Evolutionary conservation across 2,329 filamentous ascomycete species (phyloP), one percentile per base, ranked within the genome.

Genomic region (Diaporthe sp.): DNA sequence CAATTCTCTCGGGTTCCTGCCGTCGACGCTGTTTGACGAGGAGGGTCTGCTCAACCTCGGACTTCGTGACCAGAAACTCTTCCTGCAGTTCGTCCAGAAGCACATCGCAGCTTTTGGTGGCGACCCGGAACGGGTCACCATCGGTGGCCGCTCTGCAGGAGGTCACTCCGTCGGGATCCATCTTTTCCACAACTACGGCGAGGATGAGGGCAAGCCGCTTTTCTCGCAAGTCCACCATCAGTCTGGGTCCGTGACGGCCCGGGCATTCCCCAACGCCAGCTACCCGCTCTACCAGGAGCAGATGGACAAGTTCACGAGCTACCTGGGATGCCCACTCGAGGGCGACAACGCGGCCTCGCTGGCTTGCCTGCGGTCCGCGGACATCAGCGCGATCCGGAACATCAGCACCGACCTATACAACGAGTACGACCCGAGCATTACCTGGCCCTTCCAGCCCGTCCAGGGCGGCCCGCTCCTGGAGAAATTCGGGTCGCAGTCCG

Each of bases 401-500:
- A 83, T 85, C 25, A 86, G 85, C 49, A 81, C 82, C 0, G 82
- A 82, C 28, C 73, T 87, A 3, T 87, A 84, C 73, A 79, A 82
- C 3, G 82, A 84, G 0, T 84, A 84, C 5, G 79, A 84, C 6
- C 82, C 83, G 22, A 83, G 82, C 51, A 80, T 86, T 37, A 88
- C 85, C 0, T 88, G 87, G 87, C 87, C 87, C 0, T 89, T 86
- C 79, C 87, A 88, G 70, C 87, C 87, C 1, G 84, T 85, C 0
- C 85, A 86, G 0, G 86, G 86, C 0, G 87, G 86, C 0, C 85
- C 85, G 0, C 74, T 88, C 0, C 81, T 88, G 4, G 87, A 88
- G 77, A 88, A 87, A 72, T 82, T 84, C 7, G 87, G 87, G 25
- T 88, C 87, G 0, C 83, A 78, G 76, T 84, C 79, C 76, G 84